Conservation (phyloP, 495 filamentous ascomycete genomes). For the Neurospora africana region DNA sequence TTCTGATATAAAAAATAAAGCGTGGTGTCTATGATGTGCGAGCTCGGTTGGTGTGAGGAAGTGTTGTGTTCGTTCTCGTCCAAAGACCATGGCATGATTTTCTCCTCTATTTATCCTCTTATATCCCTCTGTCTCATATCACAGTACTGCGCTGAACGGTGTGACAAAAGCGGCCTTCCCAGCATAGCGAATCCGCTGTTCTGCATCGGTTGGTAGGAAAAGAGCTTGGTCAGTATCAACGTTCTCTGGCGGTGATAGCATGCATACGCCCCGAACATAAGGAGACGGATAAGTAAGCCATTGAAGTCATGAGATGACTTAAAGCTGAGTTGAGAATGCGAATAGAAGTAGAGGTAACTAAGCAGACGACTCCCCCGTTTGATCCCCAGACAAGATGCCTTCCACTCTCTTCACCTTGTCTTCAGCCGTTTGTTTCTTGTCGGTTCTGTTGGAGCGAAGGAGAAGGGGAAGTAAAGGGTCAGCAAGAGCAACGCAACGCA, state of each 20-base stretch:
- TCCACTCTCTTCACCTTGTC: slow-evolving; percentile 38
- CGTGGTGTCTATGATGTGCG: background rate
- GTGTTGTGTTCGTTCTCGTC: background rate
- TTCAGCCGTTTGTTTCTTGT: slow-evolving; percentile 37
- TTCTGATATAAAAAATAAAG: no score
- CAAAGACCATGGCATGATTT: background rate
- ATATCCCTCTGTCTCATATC: background rate
- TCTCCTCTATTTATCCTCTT: background rate
- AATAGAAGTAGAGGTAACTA: background rate
- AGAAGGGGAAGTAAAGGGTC: background rate
- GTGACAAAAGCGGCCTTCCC: background rate
- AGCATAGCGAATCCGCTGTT: background rate
- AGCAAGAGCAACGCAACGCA: background rate
- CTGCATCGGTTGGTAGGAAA: background rate
- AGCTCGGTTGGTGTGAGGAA: background rate
- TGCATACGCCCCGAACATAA: background rate
- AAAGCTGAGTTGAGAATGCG: background rate
- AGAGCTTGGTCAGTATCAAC: background rate
- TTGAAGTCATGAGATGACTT: no score
- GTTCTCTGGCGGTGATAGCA: background rate
- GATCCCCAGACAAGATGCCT: slow-evolving; percentile 25
- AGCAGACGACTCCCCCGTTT: background rate
- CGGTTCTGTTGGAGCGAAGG: slow-evolving; percentile 24
- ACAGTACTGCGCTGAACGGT: background rate
- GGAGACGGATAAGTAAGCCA: background rate